Evolutionary conservation across 129 eudicot species (phyloP).

Genomic region (Flaveria trinervia): DNA sequence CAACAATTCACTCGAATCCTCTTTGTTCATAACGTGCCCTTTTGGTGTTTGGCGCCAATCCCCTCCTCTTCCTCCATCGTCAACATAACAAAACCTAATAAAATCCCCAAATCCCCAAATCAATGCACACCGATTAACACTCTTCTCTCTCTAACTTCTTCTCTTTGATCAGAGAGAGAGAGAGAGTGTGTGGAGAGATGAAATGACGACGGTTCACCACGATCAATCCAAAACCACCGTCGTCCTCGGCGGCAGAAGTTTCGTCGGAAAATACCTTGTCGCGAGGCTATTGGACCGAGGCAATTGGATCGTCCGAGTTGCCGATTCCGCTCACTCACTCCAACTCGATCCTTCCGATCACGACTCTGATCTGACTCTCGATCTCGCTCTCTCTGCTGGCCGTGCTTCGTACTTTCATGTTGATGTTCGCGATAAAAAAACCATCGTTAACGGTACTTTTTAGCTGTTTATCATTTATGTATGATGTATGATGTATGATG

Average conservation of each 20-base stretch:
- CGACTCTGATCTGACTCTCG: conserved; percentile 37
- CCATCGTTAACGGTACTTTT: conserved; percentile 52
- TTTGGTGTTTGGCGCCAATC: too few species aligned
- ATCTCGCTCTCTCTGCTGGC: conserved; percentile 54
- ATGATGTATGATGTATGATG: conserved; percentile 1
- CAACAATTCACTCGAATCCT: too few species aligned
- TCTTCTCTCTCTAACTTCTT: conserved; percentile 46
- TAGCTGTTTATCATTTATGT: neutral
- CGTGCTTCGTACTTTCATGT: conserved; percentile 68
- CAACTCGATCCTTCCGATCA: conserved; percentile 43
- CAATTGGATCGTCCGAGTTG: conserved; percentile 79
- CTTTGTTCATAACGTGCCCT: too few species aligned
- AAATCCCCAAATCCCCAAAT: conserved; percentile 10
- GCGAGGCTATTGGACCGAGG: conserved; percentile 57
- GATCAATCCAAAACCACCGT: conserved; percentile 50
- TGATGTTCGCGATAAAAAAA: conserved; percentile 55
- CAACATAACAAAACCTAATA: too few species aligned
- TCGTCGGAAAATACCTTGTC: conserved; percentile 69
- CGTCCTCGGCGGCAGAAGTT: conserved; percentile 73
- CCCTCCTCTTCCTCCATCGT: too few species aligned
- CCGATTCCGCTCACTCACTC: conserved; percentile 55
- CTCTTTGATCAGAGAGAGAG: conserved; percentile 43
- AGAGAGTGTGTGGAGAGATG: conserved; percentile 43
- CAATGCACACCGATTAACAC: conserved; percentile 18
- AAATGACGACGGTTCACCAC: conserved; percentile 32